Conservation (phyloP, 805 yeast genomes). For the Starmerella bombicola region DNA sequence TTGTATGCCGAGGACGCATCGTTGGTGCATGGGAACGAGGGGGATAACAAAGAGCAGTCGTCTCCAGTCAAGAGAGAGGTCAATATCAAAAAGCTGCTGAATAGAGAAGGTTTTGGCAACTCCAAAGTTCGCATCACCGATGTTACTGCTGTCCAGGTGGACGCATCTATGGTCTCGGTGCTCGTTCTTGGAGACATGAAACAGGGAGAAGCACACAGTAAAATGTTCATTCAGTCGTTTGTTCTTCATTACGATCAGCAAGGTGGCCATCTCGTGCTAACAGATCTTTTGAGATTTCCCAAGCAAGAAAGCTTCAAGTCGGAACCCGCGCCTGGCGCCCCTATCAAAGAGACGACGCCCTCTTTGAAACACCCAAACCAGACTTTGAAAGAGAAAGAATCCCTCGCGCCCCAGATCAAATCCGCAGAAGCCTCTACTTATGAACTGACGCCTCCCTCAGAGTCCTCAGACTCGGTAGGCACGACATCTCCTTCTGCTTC, state of each 20-base stretch:
- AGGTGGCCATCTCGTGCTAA: conserved; percentile 28
- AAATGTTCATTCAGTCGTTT: conserved; percentile 33
- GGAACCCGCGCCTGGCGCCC: not conserved
- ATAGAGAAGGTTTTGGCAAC: conserved; percentile 23
- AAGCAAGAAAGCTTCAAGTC: conserved; percentile 20
- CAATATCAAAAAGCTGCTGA: conserved; percentile 26
- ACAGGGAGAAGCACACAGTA: conserved; percentile 22
- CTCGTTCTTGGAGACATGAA: conserved; percentile 34
- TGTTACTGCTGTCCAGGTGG: conserved; percentile 29
- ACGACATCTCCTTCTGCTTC: not conserved
- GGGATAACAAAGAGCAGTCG: conserved; percentile 23
- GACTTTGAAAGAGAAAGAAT: too few species aligned
- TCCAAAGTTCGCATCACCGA: conserved; percentile 31
- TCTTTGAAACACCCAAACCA: not conserved
- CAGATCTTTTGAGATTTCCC: conserved; percentile 31
- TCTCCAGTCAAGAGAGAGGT: conserved; percentile 23
- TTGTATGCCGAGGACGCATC: conserved; percentile 30
- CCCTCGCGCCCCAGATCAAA: not conserved
- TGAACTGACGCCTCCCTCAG: not conserved
- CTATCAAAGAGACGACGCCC: not conserved
- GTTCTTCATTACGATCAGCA: conserved; percentile 25
- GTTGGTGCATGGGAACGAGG: conserved; percentile 32
- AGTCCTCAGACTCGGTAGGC: not conserved
- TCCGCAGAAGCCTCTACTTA: not conserved
- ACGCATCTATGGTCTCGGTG: conserved; percentile 28